A percentile compares a stretch with the other conserved stretches of the same genome.
phyloP scores from a whole-genome alignment of 1,284 basidiomycete genomes.

The Ustilago tritici region DNA sequence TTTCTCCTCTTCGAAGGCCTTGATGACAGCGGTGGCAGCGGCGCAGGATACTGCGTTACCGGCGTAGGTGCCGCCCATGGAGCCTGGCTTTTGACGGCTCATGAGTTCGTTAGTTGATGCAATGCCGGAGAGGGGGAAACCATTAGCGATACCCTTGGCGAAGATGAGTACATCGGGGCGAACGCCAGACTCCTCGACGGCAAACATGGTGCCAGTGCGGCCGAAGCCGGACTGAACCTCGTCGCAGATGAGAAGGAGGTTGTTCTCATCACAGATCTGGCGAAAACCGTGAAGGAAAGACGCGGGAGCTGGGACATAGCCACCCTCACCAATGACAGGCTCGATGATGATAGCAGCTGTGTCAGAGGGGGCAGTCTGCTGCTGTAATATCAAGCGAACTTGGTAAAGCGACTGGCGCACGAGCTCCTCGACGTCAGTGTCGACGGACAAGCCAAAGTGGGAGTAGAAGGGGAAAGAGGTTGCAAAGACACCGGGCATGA shows the following conservation, averaged over 20 bases:
- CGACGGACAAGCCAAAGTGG: conserved; percentile 78
- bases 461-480: conserved; percentile 94
- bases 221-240: conserved; percentile 85
- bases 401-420: conserved; percentile 81
- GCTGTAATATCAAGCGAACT: conserved; percentile 83
- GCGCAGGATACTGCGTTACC: conserved; percentile 67
- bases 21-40: conserved; percentile 59
- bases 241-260: conserved; percentile 92
- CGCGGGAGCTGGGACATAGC: conserved; percentile 88
- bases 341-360: conserved; percentile 93
- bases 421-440: conserved; percentile 78
- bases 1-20: conserved; percentile 60
- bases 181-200: conserved; percentile 82
- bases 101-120: conserved; percentile 85
- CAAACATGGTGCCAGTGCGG: conserved; percentile 71
- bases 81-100: conserved; percentile 82
- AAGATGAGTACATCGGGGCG: conserved; percentile 87
- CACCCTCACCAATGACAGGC: conserved; percentile 90
- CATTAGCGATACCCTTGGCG: conserved; percentile 94
- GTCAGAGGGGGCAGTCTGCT: conserved; percentile 85
- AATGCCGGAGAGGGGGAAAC: conserved; percentile 90
- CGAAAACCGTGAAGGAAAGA: conserved; percentile 84
- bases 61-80: conserved; percentile 75
- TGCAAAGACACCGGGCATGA: conserved; percentile 88
- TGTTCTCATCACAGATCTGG: conserved; percentile 85